Percentiles rank a stretch among this genome's conserved stretches.
Conservation (phyloP, 768 basidiomycete species). For the Phlebiopsis flavidoalba region DNA sequence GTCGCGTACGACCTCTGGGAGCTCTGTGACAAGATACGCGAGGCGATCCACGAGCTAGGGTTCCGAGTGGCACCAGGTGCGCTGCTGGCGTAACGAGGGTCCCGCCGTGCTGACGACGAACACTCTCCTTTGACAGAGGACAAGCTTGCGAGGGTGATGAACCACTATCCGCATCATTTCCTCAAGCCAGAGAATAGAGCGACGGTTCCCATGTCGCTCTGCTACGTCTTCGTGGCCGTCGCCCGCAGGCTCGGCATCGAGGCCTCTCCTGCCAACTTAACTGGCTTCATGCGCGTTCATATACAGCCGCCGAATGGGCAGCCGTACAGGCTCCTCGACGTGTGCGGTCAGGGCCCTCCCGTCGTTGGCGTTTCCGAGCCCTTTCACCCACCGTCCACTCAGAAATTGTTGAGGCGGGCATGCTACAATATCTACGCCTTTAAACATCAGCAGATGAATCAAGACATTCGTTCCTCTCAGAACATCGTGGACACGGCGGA, state of each 20-base stretch:
- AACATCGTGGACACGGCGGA: no score
- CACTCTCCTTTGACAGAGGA: slow-evolving; percentile 29
- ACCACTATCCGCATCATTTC: slow-evolving; percentile 58
- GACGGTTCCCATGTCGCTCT: slow-evolving; percentile 56
- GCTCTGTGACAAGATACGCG: slow-evolving; percentile 42
- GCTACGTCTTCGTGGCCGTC: slow-evolving; percentile 52
- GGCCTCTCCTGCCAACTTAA: slow-evolving; percentile 53
- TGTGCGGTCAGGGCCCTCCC: slow-evolving; percentile 21
- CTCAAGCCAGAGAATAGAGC: slow-evolving; percentile 38
- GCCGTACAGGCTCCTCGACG: slow-evolving; percentile 41
- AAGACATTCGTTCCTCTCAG: no score
- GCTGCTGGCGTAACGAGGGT: slow-evolving; percentile 9
- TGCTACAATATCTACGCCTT: slow-evolving; percentile 15
- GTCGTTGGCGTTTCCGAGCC: background rate
- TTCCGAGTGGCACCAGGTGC: slow-evolving; percentile 41
- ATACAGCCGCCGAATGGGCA: slow-evolving; percentile 34
- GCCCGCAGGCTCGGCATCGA: slow-evolving; percentile 44
- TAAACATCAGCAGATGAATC: slow-evolving; percentile 2
- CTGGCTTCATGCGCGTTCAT: slow-evolving; percentile 47
- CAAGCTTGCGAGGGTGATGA: slow-evolving; percentile 39
- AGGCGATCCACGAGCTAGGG: slow-evolving; percentile 45
- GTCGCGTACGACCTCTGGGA: slow-evolving; percentile 28
- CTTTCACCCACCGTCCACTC: slow-evolving; percentile 2
- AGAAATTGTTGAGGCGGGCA: slow-evolving; percentile 11
- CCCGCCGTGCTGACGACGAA: background rate